phyloP scores from a whole-genome alignment of 2,329 filamentous ascomycete species.

The Claviceps africana region DNA sequence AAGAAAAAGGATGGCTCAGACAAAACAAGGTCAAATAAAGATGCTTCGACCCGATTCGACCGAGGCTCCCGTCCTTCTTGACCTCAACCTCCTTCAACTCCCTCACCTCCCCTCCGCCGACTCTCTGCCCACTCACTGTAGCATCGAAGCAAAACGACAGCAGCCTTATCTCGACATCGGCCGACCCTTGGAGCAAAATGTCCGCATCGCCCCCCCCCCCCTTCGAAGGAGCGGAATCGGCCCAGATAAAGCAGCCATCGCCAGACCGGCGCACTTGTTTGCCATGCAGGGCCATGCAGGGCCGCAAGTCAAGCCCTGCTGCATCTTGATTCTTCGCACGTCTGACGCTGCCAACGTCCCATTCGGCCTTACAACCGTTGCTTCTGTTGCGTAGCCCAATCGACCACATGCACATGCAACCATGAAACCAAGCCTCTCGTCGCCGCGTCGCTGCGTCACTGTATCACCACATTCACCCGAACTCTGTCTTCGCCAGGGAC shows the following conservation, averaged over 20 bases:
- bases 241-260: neutral
- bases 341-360: neutral
- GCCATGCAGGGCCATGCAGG: neutral
- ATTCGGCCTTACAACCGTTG: neutral
- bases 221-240: neutral
- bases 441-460: neutral
- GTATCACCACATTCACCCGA: neutral
- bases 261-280: neutral
- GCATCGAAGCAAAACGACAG: neutral
- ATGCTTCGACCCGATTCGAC: no score
- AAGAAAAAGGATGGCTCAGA: neutral
- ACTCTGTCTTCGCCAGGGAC: neutral
- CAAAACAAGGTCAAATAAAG: no score
- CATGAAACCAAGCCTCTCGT: neutral
- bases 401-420: neutral
- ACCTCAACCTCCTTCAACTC: no score
- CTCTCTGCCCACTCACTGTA: neutral
- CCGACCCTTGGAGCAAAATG: neutral
- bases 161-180: constrained; percentile 4
- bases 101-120: no score
- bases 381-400: neutral
- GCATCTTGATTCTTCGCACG: neutral
- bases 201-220: no score
- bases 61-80: no score
- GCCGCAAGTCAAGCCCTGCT: neutral